These are phyloP conservation scores for Meyerozyma carpophila DNA, from an alignment of 1,139 yeast species.

Conservation along the genomic window DNA sequence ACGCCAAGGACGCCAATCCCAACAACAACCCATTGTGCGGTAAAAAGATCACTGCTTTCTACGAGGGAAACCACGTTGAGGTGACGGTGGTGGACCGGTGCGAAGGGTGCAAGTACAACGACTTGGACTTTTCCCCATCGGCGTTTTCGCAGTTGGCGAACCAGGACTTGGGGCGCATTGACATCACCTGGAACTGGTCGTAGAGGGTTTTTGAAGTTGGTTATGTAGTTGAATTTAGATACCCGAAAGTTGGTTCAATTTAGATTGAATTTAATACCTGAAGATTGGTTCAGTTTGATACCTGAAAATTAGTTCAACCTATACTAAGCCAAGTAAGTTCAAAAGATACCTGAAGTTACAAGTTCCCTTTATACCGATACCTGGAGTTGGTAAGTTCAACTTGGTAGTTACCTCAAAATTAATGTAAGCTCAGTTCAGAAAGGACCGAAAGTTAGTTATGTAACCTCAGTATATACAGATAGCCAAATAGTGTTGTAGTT, in stretches of 20 bases:
- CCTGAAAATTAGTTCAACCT: no score
- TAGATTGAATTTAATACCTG: no score
- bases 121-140: conserved; percentile 49
- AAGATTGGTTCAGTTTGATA: no score
- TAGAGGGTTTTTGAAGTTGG: background rate
- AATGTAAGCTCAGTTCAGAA: no score
- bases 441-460: no score
- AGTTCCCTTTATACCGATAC: no score
- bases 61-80: conserved; percentile 38
- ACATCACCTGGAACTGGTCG: conserved; percentile 37
- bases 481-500: no score
- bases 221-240: background rate
- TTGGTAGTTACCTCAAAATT: no score
- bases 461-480: background rate
- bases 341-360: no score
- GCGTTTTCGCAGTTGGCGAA: conserved; percentile 47
- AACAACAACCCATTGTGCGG: conserved; percentile 48
- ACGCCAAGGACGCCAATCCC: conserved; percentile 81
- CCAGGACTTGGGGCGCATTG: conserved; percentile 39
- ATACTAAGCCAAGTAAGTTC: no score
- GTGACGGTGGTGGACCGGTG: conserved; percentile 54
- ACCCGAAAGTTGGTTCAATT: no score
- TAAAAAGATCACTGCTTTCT: conserved; percentile 35
- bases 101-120: conserved; percentile 42
- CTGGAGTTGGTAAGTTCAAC: no score